These are phyloP conservation scores for Crithidia expoeki DNA, from an alignment of 208 protist species.

Conservation along the genomic window DNA sequence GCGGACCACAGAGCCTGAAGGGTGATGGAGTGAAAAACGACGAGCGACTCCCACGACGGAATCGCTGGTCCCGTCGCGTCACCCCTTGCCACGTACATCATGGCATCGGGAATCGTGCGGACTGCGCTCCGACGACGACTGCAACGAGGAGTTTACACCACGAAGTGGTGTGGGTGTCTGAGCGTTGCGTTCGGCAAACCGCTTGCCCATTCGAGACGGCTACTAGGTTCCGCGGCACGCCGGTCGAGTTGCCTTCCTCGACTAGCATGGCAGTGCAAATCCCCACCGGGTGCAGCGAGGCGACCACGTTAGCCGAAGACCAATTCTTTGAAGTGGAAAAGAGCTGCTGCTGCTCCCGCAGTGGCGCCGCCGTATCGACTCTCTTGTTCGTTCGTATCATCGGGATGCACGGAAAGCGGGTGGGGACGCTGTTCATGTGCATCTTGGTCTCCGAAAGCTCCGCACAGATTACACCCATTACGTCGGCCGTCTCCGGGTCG, in stretches of 20 bases:
- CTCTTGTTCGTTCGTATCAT: constrained; percentile 75
- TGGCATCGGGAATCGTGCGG: neutral
- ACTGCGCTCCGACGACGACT: neutral
- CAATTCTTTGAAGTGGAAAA: constrained; percentile 34
- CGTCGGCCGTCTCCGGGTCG: constrained; percentile 49
- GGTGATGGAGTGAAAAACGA: constrained; percentile 51
- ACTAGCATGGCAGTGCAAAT: constrained; percentile 30
- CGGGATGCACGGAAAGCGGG: constrained; percentile 80
- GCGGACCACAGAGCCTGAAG: constrained; percentile 40
- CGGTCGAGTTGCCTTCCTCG: constrained; percentile 19
- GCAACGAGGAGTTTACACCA: neutral
- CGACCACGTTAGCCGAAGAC: constrained; percentile 20
- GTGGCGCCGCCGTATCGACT: constrained; percentile 52
- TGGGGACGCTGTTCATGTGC: constrained; percentile 58
- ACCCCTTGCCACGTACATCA: constrained; percentile 26
- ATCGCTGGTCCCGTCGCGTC: constrained; percentile 24
- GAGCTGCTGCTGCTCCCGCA: constrained; percentile 58
- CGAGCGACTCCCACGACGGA: constrained; percentile 26
- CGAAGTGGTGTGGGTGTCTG: neutral
- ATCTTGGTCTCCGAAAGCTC: constrained; percentile 63
- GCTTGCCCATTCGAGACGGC: neutral
- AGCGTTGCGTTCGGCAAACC: neutral
- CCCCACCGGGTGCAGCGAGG: constrained; percentile 25
- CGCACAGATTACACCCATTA: constrained; percentile 80
- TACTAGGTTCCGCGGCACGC: neutral